Conservation (phyloP, 345 rosid genomes). For the Corchorus capsularis region DNA sequence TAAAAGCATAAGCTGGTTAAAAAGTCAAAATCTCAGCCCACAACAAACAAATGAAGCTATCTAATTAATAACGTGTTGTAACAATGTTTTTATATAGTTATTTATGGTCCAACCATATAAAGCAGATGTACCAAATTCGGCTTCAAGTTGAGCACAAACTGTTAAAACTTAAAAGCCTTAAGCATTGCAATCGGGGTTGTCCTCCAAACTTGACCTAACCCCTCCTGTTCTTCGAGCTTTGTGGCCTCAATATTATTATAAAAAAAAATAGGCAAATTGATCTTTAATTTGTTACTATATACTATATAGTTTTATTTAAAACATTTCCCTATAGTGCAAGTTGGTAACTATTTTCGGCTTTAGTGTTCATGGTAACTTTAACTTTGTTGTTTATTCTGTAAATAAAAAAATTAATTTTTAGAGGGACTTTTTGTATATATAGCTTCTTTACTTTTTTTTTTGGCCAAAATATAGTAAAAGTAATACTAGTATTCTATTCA, state of each 20-base stretch:
- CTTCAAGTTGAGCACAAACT: constrained; percentile 10
- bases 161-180: not conserved
- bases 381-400: not conserved
- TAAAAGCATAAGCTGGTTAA: not conserved
- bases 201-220: constrained; percentile 18
- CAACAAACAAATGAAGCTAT: not conserved
- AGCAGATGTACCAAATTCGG: constrained; percentile 17
- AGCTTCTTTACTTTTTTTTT: constrained; percentile 3
- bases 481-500: not conserved
- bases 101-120: not conserved
- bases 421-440: not conserved
- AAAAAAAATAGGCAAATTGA: not conserved
- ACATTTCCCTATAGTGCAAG: not conserved
- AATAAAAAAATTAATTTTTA: not conserved
- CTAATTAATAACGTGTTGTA: not conserved
- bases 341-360: not conserved
- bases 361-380: not conserved
- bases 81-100: not conserved
- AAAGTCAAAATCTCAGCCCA: not conserved
- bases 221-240: not conserved
- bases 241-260: not conserved
- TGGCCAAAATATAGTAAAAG: too few relatives aligned
- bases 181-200: not conserved
- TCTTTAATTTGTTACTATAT: not conserved
- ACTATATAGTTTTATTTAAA: not conserved